Base-by-base conservation (phyloP, 225 moss, liverwort and hornwort species). In the Thuidium tamariscinum region DNA sequence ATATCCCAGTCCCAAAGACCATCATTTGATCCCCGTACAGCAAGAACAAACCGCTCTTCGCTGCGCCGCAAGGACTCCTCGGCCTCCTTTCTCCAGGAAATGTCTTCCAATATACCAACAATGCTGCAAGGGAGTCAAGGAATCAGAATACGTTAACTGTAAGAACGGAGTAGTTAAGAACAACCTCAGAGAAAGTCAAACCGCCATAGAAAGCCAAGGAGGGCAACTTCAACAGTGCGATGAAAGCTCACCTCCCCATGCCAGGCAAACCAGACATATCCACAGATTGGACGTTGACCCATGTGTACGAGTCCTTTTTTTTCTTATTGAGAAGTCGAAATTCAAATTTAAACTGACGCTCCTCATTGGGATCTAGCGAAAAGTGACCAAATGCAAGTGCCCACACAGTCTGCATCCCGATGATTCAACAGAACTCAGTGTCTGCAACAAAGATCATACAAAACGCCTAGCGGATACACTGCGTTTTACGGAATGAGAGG, bases 1-100 rank as follows among this genome's bases (percentile, higher is more conserved):
- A 92, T 92, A 55, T 92, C 92, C 92, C 92, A 92, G 72, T 92
- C 92, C 92, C 92, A 92, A 9, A 92, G 90, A 56, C 92, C 92
- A 84, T 92, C 92, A 88, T 92, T 90, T 57, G 92, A 92, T 68
- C 92, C 89, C 73, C 84, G 84, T 17, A 92, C 90, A 46, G 92
- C 92, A 49, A 92, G 86, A 62, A 87, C 86, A 78, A 90, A 92
- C 42, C 92, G 92, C 90, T 92, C 92, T 81, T 92, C 90, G 48
- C 92, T 92, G 6, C 68, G 83, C 57, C 92, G 83, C 41, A 92
- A 82, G 60, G 92, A 88, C 68, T 90, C 92, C 74, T 92, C 92
- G 30, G 92, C 92, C 88, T 88, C 65, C 85, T 92, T 92, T 74
- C 90, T 88, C 92, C 92, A 92, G 37, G 92, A 92, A 41, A 92